A percentile compares a stretch with the other conserved stretches of the same genome.
phyloP scores from a whole-genome alignment of 2,329 filamentous ascomycete species.

The Tolypocladium endophyticum region DNA sequence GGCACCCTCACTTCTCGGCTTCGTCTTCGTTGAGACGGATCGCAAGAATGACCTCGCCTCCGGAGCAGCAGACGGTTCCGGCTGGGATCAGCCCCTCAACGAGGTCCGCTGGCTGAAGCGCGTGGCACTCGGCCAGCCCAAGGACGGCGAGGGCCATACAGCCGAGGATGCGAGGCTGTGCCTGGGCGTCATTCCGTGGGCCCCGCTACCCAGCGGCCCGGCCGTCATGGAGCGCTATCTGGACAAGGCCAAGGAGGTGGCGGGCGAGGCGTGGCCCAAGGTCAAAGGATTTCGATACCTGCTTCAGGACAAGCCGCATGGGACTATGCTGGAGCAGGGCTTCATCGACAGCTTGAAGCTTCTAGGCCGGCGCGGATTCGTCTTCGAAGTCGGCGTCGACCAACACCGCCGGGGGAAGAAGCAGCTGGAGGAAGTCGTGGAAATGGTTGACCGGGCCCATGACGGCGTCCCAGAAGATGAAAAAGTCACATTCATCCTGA shows the following conservation, averaged over 20 bases:
- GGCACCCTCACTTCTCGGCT: constrained; percentile 46
- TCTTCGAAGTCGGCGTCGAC: constrained; percentile 81
- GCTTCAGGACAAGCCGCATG: constrained; percentile 63
- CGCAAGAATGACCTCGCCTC: constrained; percentile 50
- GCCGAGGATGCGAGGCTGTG: constrained; percentile 38
- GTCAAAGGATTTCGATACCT: constrained; percentile 76
- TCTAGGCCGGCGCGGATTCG: constrained; percentile 50
- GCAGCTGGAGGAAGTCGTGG: constrained; percentile 61
- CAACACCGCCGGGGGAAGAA: constrained; percentile 63
- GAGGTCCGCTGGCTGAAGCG: constrained; percentile 62
- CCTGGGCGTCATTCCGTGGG: constrained; percentile 71
- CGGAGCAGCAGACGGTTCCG: constrained; percentile 33
- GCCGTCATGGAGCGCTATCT: constrained; percentile 56
- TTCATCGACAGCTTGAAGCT: constrained; percentile 59
- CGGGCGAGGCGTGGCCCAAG: constrained; percentile 54
- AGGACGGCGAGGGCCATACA: constrained; percentile 46
- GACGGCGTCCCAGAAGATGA: constrained; percentile 47
- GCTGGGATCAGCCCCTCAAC: constrained; percentile 58
- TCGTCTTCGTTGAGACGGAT: constrained; percentile 78
- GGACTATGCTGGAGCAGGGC: constrained; percentile 49
- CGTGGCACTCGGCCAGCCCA: constrained; percentile 50
- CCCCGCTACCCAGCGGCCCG: constrained; percentile 61
- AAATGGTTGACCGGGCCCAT: constrained; percentile 60
- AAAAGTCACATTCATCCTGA: constrained; percentile 58
- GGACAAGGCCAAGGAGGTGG: constrained; percentile 43